A percentile compares a stretch with the other conserved stretches of the same genome.
phyloP scores from a whole-genome alignment of 345 rosid genomes.

The Citrus hindsii region DNA sequence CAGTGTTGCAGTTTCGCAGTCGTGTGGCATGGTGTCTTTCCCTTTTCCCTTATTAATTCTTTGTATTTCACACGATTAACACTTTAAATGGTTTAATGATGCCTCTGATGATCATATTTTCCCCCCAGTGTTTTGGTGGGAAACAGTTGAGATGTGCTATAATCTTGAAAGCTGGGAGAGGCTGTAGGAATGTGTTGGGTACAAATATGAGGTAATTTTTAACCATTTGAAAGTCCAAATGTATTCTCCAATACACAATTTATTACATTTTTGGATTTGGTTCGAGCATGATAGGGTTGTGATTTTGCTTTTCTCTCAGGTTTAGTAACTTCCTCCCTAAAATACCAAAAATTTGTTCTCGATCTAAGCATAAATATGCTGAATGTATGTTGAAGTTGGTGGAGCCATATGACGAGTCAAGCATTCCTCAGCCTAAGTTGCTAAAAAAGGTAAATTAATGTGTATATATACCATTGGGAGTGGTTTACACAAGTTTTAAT shows the following conservation, averaged over 20 bases:
- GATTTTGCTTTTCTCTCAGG: conserved; percentile 32
- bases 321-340: conserved; percentile 32
- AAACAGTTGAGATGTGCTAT: conserved; percentile 35
- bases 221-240: background rate
- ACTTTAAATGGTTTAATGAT: background rate
- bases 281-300: background rate
- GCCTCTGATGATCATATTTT: background rate
- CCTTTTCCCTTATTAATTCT: background rate
- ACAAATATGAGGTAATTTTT: conserved; percentile 38
- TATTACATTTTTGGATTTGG: background rate
- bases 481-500: background rate
- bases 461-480: background rate
- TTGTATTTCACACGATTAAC: background rate
- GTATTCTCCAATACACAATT: background rate
- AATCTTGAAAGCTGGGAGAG: conserved; percentile 38
- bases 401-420: conserved; percentile 24
- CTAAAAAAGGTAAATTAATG: conserved; percentile 40
- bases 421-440: conserved; percentile 44
- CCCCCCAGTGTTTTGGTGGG: conserved; percentile 39
- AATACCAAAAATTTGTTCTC: conserved; percentile 32
- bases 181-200: conserved; percentile 36
- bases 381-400: conserved; percentile 39
- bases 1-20: conserved; percentile 12
- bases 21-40: conserved; percentile 12
- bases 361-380: conserved; percentile 49